Percentiles rank a stretch among this genome's conserved stretches.
Conservation (phyloP, 1,284 basidiomycete species). For the Melampsora larici-populina region DNA sequence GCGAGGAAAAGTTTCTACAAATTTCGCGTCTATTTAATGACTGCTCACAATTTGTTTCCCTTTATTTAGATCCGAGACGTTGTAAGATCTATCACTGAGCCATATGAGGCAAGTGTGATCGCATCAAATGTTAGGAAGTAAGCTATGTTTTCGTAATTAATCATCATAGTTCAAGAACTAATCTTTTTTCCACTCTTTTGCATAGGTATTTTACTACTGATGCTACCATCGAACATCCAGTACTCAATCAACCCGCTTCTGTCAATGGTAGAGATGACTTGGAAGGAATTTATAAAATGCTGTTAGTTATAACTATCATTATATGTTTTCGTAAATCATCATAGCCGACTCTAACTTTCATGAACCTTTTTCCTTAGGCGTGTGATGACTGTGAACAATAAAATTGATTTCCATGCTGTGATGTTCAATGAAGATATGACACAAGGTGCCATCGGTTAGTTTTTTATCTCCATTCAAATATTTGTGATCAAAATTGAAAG, state of each 20-base stretch:
- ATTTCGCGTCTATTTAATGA: neutral
- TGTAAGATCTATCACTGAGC: slow-evolving; percentile 32
- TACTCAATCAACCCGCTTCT: slow-evolving; percentile 2
- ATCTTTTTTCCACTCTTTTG: neutral
- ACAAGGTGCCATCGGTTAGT: slow-evolving; percentile 10
- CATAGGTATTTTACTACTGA: slow-evolving; percentile 38
- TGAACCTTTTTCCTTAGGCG: slow-evolving; percentile 1
- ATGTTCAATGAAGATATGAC: slow-evolving; percentile 40
- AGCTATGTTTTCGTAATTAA: too few relatives aligned
- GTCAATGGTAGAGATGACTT: slow-evolving; percentile 3
- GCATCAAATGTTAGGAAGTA: slow-evolving; percentile 16
- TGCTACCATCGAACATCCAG: slow-evolving; percentile 6
- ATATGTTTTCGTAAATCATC: neutral
- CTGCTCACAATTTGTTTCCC: neutral
- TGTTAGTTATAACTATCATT: neutral
- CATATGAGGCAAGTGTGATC: slow-evolving; percentile 12
- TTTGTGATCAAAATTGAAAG: too few relatives aligned
- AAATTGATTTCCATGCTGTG: slow-evolving; percentile 32
- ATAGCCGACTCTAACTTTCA: neutral
- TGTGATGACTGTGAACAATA: neutral
- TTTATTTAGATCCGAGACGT: slow-evolving; percentile 28
- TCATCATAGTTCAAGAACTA: neutral
- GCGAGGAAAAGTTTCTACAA: neutral
- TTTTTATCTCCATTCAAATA: too few relatives aligned
- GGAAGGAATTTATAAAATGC: slow-evolving; percentile 19